Percentiles rank a stretch among this genome's conserved stretches.
phyloP scores from a whole-genome alignment of 352 stramenopile species.

The Thraustotheca clavata region DNA sequence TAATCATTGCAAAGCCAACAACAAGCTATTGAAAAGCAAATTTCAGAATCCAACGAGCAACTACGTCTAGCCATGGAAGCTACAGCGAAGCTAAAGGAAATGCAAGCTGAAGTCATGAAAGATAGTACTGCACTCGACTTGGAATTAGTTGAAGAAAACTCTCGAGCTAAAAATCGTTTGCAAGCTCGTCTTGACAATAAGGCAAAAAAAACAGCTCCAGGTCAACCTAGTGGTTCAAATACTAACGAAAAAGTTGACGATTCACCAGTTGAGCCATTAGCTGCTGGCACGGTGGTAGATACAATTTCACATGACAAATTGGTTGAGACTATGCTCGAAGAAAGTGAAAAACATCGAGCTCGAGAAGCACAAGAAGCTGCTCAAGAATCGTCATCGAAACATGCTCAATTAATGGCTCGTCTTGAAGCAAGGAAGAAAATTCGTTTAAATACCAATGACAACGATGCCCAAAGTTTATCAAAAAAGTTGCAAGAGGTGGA shows the following conservation, averaged over 20 bases:
- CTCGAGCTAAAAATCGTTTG: background rate
- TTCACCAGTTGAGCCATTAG: background rate
- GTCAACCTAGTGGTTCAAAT: too few species aligned
- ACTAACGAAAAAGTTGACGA: too few species aligned
- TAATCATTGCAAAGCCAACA: background rate
- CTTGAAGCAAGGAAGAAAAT: background rate
- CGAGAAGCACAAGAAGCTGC: background rate
- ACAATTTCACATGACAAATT: background rate
- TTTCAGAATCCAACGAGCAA: background rate
- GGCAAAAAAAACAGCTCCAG: background rate
- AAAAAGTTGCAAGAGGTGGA: background rate
- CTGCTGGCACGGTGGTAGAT: background rate
- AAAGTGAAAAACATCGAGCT: background rate
- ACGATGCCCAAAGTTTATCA: background rate
- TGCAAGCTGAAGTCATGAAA: background rate
- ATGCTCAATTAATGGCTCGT: background rate
- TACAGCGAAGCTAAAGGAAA: background rate
- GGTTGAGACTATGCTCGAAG: background rate
- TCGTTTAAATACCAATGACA: background rate
- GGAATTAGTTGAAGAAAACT: background rate
- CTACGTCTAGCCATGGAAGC: background rate
- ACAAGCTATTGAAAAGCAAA: background rate
- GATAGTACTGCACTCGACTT: background rate
- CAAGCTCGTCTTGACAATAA: background rate
- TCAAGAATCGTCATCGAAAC: background rate